Percentiles rank a stretch among this genome's conserved stretches.
These are phyloP conservation scores for Neurospora sp. DNA, from an alignment of 495 filamentous ascomycete genomes.

Conservation along the genomic window DNA sequence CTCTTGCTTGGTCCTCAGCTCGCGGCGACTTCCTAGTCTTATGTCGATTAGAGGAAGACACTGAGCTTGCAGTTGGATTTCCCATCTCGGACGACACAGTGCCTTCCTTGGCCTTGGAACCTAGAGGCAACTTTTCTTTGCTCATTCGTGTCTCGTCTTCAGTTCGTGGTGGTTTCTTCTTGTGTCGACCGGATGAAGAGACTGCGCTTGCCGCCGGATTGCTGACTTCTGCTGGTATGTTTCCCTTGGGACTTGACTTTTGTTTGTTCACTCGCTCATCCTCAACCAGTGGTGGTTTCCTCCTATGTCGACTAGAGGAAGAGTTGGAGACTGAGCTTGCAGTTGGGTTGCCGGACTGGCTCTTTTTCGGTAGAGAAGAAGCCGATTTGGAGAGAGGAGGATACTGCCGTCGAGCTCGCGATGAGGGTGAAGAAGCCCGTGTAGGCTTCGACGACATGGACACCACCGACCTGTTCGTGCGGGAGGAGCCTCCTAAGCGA, in stretches of 20 bases:
- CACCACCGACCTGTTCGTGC: conserved; percentile 5
- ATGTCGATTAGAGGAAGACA: neutral
- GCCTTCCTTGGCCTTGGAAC: neutral
- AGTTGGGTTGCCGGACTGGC: neutral
- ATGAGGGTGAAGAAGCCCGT: neutral
- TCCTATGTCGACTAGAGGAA: conserved; percentile 7
- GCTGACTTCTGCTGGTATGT: neutral
- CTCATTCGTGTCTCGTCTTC: neutral
- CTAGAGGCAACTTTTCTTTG: neutral
- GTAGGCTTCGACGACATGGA: conserved; percentile 6
- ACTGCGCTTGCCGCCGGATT: neutral
- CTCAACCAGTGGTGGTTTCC: neutral
- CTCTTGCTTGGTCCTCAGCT: neutral
- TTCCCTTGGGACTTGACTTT: neutral
- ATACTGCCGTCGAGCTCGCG: neutral
- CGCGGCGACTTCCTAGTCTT: neutral
- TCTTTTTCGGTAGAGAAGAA: neutral
- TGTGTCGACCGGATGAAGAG: neutral
- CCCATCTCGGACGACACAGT: neutral
- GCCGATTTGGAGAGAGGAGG: neutral
- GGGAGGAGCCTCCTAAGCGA: conserved; percentile 14
- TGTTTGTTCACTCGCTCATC: neutral
- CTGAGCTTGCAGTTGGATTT: neutral
- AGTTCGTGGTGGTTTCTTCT: neutral
- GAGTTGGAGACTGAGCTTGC: neutral